A percentile compares a stretch with the other conserved stretches of the same genome.
Conservation (phyloP, 192 early-diverging fungal species). For the Backusella sp. region DNA sequence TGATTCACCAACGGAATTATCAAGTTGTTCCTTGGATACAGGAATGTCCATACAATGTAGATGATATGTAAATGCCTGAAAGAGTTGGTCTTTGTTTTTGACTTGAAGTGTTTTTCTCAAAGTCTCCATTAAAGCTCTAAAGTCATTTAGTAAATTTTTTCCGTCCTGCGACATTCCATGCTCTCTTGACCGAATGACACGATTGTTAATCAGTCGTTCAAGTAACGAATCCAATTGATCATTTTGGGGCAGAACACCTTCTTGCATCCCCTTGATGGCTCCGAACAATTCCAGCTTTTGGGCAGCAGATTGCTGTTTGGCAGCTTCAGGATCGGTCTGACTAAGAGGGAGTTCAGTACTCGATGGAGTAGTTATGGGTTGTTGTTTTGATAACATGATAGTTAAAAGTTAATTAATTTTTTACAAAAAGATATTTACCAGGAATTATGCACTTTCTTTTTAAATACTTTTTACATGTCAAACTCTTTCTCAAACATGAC, state of each 20-base stretch:
- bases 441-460: background rate
- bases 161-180: conserved; percentile 43
- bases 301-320: conserved; percentile 4
- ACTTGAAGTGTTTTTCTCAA: conserved; percentile 29
- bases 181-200: conserved; percentile 28
- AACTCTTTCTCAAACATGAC: background rate
- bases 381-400: background rate
- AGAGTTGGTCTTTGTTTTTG: conserved; percentile 43
- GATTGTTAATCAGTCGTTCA: conserved; percentile 19
- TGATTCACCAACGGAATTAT: background rate
- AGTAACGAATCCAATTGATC: conserved; percentile 37
- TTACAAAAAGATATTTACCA: background rate
- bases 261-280: conserved; percentile 30
- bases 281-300: conserved; percentile 40
- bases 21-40: background rate
- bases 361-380: background rate
- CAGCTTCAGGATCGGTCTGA: conserved; percentile 2
- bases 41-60: conserved; percentile 7
- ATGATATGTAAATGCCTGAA: conserved; percentile 44
- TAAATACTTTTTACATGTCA: background rate
- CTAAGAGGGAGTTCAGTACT: background rate
- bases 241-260: conserved; percentile 41
- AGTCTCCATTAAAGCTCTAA: conserved; percentile 33
- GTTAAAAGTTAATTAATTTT: background rate
- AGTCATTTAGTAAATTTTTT: conserved; percentile 33